Conservation (phyloP, 2,329 filamentous ascomycete genomes). For the Pseudogymnoascus pannorum region DNA sequence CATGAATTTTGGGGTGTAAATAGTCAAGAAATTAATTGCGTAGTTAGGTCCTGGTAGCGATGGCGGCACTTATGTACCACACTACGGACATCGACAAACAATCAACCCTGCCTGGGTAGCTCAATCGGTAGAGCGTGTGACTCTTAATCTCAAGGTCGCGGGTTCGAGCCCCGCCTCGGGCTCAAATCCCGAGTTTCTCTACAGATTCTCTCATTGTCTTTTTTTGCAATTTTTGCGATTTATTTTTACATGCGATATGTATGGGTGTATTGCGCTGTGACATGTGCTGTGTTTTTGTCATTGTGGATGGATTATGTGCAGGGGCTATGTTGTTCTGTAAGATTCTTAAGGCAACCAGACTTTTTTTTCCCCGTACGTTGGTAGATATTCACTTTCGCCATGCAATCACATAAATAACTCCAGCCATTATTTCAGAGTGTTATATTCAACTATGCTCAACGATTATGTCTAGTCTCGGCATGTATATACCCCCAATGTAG, state of each 20-base stretch:
- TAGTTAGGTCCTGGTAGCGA: neutral
- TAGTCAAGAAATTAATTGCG: neutral
- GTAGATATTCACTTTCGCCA: neutral
- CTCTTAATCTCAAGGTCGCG: conserved; percentile 35
- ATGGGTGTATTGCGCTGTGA: neutral
- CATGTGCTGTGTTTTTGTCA: neutral
- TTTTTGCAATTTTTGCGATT: neutral
- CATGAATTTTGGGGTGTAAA: neutral
- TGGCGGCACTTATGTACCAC: neutral
- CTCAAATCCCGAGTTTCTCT: conserved; percentile 7
- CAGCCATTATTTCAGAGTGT: neutral
- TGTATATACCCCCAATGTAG: neutral
- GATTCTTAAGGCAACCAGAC: too few relatives aligned
- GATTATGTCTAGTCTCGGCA: neutral
- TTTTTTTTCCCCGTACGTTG: neutral
- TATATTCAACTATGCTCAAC: neutral
- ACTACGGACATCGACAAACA: neutral
- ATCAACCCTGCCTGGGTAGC: conserved; percentile 35
- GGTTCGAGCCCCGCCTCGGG: conserved; percentile 8
- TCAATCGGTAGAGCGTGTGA: conserved; percentile 69
- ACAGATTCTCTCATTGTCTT: neutral
- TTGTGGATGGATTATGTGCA: neutral
- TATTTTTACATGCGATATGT: neutral
- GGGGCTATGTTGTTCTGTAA: neutral
- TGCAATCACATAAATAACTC: neutral